Evolutionary conservation across 1,139 yeast species (phyloP).

Genomic region (Blastobotrys apis): DNA sequence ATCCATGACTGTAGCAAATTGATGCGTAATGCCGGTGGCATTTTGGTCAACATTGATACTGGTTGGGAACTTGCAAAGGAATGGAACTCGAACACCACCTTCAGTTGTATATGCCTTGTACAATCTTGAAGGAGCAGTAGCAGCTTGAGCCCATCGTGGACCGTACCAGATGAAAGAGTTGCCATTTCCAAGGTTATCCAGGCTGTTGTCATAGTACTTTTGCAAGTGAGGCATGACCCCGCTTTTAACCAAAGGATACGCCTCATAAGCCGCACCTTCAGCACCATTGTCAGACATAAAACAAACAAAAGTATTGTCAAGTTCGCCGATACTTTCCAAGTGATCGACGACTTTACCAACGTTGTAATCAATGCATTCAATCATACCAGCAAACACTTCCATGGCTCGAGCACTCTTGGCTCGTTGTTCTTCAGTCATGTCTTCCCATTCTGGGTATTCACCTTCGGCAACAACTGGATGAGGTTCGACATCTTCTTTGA

Average conservation of each 20-base stretch:
- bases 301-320: constrained; percentile 50
- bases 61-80: constrained; percentile 34
- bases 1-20: constrained; percentile 56
- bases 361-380: constrained; percentile 48
- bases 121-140: constrained; percentile 53
- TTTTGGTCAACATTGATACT: not conserved
- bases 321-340: constrained; percentile 41
- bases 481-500: constrained; percentile 43
- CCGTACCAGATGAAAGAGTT: constrained; percentile 52
- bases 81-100: constrained; percentile 55
- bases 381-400: constrained; percentile 61
- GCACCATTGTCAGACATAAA: constrained; percentile 62
- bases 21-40: constrained; percentile 21
- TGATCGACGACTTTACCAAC: constrained; percentile 45
- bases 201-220: constrained; percentile 41
- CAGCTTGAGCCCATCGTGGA: constrained; percentile 64
- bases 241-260: constrained; percentile 42
- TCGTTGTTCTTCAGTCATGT: constrained; percentile 38
- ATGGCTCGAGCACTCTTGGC: constrained; percentile 43
- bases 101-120: constrained; percentile 51
- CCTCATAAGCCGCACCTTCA: constrained; percentile 55
- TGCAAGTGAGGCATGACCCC: constrained; percentile 8
- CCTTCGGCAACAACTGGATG: constrained; percentile 45
- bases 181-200: constrained; percentile 46
- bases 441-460: constrained; percentile 40